Evolutionary conservation across 306 rosid species (phyloP), one percentile per base, ranked within the genome.

Genomic region (Hylodesmum podocarpum): DNA sequence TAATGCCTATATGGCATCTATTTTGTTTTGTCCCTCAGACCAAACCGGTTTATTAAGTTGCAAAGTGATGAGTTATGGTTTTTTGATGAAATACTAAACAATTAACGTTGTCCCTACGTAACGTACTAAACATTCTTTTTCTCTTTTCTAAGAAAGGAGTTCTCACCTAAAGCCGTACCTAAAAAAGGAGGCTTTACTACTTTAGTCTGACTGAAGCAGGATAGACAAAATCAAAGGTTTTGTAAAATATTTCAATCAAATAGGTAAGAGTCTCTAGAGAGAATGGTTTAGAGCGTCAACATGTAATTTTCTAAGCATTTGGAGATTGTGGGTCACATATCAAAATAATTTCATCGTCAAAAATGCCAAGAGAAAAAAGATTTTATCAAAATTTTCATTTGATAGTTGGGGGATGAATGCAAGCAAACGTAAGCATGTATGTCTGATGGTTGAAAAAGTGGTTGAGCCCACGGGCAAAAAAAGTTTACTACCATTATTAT

Each of bases 111-210:
- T 18, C 68, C 27, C 47, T 63, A 34, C 44, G 1, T 13, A 29
- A 43, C 3, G 36, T 33, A 33, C 31, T 19, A 58, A 73, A 21
- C 75, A 40, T 28, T 33, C 59, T 8, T 29, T 69, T 78, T 15
- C 25, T 31, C 14, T 66, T 66, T 66, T 54, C 19, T 66, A 6
- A 8, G 21, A 2, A 2, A 7, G 47, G 28, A 34, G 15, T 7
- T 66, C 13, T 53, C 12, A 53, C 75, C 81, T 66, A 44, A 61
- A 34, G 14, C 51, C 53, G 4, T n/a, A 76, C 65, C 73, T 36
- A 27, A 69, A 57, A 57, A 49, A 57, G 49, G 61, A 13, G 16
- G 41, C 29, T 28, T 67, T 66, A 31, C 27, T 67, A 13, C 9
- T 68, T 40, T 18, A 11, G 69, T 53, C 37, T 39, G 8, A 50